Evolutionary conservation across 139 green algal genomes (phyloP), one percentile per base, ranked within the genome.

Genomic region (Coelastrella sp.): DNA sequence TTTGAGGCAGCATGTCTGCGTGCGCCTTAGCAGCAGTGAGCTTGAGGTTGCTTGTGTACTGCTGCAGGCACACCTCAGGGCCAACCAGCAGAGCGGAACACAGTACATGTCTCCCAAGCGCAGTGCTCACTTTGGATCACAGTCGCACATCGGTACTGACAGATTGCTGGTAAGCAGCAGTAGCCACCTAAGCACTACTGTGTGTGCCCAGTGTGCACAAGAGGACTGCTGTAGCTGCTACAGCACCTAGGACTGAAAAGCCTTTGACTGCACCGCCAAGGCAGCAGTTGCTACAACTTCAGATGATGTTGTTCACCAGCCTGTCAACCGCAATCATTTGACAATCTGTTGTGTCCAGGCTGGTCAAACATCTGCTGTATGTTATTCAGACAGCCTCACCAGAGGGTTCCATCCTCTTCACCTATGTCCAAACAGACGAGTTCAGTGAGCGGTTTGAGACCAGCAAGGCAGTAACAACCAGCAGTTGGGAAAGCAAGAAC

Each of bases 361-460:
- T 47, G 32, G 32, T 47, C 32, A 47, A 47, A 47, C 32, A 73
- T 4, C 0, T 60, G 80, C 17, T 73, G 79, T 60, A 2, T 66
- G 65, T 7, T 68, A 57, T 14, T 10, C 81, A 92, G 74, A 61
- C 85, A 3, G 32, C 19, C 16, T 7, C 56, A 3, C 57, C 68
- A 54, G 73, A 91, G 19, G 94, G 92, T 78, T 91, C 86, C 19
- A 32, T 94, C 16, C 89, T 96, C 65, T 96, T 94, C 89, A 94
- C 57, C 17, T 94, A 94, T 88, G 90, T 95, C 8, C 91, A 95
- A 68, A 91, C 86, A 23, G 94, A 96, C 77, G 89, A 93, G 5
- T 95, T 94, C 85, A 93, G 90, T 65, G 93, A 95, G 66, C 54
- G 56, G 3, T 90, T 93, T 85, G 94, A 96, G 88, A 58, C 91